phyloP scores from a whole-genome alignment of 1,284 basidiomycete genomes.

The Wallemia mellicola region DNA sequence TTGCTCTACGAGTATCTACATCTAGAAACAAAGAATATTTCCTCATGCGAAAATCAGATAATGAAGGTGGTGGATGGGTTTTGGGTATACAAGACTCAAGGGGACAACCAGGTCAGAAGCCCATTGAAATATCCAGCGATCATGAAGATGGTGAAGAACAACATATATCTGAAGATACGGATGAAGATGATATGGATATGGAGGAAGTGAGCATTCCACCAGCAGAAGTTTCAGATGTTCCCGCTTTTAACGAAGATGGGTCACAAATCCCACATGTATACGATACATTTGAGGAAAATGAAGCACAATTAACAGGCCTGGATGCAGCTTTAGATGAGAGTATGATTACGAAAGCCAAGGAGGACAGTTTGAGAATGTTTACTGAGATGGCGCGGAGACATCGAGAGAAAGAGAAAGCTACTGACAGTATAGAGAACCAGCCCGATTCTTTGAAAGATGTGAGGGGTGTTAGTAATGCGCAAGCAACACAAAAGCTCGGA shows the following conservation, averaged over 20 bases:
- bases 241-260: background rate
- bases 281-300: background rate
- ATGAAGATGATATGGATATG: constrained; percentile 14
- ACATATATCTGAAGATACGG: constrained; percentile 7
- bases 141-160: constrained; percentile 9
- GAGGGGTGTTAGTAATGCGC: background rate
- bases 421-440: background rate
- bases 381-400: background rate
- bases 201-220: constrained; percentile 13
- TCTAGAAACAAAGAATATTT: constrained; percentile 83
- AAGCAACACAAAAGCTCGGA: background rate
- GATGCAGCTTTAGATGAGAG: background rate
- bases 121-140: constrained; percentile 51
- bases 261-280: background rate
- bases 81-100: constrained; percentile 61
- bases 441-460: background rate
- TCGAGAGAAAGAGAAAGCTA: background rate
- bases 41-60: constrained; percentile 54
- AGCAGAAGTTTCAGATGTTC: background rate
- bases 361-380: background rate
- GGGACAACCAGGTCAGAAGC: constrained; percentile 30
- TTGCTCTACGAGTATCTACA: constrained; percentile 73
- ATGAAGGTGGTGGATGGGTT: constrained; percentile 64
- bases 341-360: background rate
- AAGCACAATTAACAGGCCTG: background rate